These are phyloP conservation scores for Allantophomopsis cytisporea DNA, from an alignment of 2,329 filamentous ascomycete species.

Conservation along the genomic window DNA sequence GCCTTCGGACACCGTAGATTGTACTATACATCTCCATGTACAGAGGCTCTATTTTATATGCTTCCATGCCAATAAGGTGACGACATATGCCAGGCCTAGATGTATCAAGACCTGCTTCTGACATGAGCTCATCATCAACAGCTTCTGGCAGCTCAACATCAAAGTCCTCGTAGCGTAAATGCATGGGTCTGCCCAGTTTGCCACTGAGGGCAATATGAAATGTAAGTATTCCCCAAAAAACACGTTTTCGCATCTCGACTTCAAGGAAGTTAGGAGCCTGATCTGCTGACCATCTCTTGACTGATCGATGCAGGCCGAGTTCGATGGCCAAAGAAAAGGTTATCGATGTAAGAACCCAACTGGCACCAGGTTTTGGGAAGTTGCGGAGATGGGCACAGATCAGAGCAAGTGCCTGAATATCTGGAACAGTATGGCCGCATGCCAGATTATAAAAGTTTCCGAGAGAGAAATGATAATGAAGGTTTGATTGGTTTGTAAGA, in stretches of 20 bases:
- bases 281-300: slow-evolving; percentile 38
- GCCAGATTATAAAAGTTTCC: slow-evolving; percentile 54
- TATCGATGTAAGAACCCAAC: slow-evolving; percentile 51
- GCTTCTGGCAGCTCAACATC: slow-evolving; percentile 65
- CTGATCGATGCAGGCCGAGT: slow-evolving; percentile 61
- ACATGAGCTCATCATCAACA: slow-evolving; percentile 56
- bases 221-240: slow-evolving; percentile 61
- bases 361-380: slow-evolving; percentile 68
- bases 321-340: slow-evolving; percentile 60
- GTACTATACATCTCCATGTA: slow-evolving; percentile 63
- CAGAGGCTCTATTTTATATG: slow-evolving; percentile 48
- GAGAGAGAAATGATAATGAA: slow-evolving; percentile 66
- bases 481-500: slow-evolving; percentile 53
- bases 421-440: slow-evolving; percentile 44
- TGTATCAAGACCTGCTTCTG: slow-evolving; percentile 46
- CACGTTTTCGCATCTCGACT: slow-evolving; percentile 64
- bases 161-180: slow-evolving; percentile 59
- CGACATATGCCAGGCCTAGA: slow-evolving; percentile 44
- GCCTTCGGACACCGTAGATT: slow-evolving; percentile 58
- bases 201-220: slow-evolving; percentile 58
- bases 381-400: slow-evolving; percentile 60
- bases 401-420: slow-evolving; percentile 61
- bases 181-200: slow-evolving; percentile 66
- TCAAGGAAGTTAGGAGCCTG: slow-evolving; percentile 38
- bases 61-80: slow-evolving; percentile 52